These are phyloP conservation scores for Paramecium sonneborni DNA, from an alignment of 73 alveolate species.

Conservation along the genomic window DNA sequence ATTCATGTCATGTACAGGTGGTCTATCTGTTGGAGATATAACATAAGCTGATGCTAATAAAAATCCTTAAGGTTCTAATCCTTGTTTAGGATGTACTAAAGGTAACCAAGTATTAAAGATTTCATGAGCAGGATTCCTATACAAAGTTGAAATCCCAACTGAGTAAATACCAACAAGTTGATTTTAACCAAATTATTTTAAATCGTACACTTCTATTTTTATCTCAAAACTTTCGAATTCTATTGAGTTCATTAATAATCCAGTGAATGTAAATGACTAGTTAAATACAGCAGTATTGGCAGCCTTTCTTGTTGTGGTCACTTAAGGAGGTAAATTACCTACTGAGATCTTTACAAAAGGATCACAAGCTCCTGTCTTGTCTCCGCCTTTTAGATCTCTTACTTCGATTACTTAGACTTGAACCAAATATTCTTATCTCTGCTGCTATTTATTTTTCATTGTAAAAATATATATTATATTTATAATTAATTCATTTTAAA, in stretches of 20 bases:
- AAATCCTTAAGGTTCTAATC: conserved; percentile 87
- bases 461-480: not conserved
- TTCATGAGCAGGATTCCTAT: conserved; percentile 90
- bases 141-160: conserved; percentile 88
- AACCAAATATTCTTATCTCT: conserved; percentile 40
- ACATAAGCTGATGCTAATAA: conserved; percentile 84
- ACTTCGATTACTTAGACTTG: conserved; percentile 90
- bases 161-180: conserved; percentile 85
- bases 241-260: conserved; percentile 73
- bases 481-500: not conserved
- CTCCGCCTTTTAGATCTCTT: conserved; percentile 85
- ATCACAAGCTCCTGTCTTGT: conserved; percentile 89
- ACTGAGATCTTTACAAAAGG: conserved; percentile 89
- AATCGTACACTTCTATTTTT: conserved; percentile 81
- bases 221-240: conserved; percentile 93
- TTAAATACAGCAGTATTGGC: conserved; percentile 89
- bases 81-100: conserved; percentile 80
- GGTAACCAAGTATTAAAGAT: conserved; percentile 89
- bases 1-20: conserved; percentile 93
- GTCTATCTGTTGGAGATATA: conserved; percentile 92
- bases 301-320: conserved; percentile 75
- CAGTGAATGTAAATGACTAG: conserved; percentile 90
- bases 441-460: not conserved
- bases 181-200: conserved; percentile 78
- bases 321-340: conserved; percentile 85